Base-by-base conservation (phyloP, 495 filamentous ascomycete genomes). In the Viridothelium virens region DNA sequence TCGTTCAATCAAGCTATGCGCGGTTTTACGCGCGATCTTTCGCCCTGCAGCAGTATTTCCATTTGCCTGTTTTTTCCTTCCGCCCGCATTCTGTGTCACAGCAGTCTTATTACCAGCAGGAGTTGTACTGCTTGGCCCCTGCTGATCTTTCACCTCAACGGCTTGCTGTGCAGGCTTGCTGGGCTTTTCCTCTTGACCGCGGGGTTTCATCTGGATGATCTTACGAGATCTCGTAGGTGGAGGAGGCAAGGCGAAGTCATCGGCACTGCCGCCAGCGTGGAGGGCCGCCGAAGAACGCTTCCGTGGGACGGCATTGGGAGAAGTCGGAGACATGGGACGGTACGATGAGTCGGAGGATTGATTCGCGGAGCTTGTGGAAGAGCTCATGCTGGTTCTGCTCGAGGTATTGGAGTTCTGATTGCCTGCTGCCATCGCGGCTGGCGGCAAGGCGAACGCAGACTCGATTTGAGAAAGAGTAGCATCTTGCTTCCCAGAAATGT, bases 141-240 rank as follows among this genome's bases (percentile, higher is more conserved):
- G 68, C 63, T 11, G 69, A 31, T 36, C 65, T 38, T 53, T 56
- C 68, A 68, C 68, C 18, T 70, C 47, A 1, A 67, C 33, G 2
- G 47, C 31, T n/a, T 71, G 68, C 56, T 70, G 75, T 67, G 12
- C 77, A 14, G 62, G 39, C 47, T 38, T 44, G 38, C 46, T 33
- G 25, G n/a, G 47, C 34, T 36, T 34, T 46, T 46, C 31, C 1
- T 64, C 65, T 44, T 66, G 64, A 44, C 64, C 72, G 36, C 79
- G 78, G 0, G 88, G 88, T 75, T 96, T 95, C 94, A 98, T 96
- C 77, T 97, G 94, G 62, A 97, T 97, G 73, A 98, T 97, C 79
- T 92, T 97, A 69, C 95, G 86, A 38, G 91, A 89, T 61, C 94
- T 82, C 12, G 92, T 95, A 0, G 94, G 94, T 16, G 94, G 94